Conservation (phyloP, 2,329 filamentous ascomycete species). For the Diplodia sapinea region DNA sequence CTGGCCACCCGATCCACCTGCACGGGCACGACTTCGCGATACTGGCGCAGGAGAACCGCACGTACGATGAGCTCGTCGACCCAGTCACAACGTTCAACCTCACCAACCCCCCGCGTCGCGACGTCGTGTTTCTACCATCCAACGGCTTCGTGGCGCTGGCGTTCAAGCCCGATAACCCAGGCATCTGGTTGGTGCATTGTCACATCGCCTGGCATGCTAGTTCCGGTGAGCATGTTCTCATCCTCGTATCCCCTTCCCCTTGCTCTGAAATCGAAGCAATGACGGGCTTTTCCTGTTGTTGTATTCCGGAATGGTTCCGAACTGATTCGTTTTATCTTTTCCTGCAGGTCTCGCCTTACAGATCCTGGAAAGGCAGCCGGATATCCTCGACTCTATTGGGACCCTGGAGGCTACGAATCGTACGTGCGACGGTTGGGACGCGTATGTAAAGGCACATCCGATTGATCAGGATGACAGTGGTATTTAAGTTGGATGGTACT, state of each 20-base stretch:
- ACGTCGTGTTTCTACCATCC: conserved; percentile 42
- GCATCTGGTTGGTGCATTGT: conserved; percentile 48
- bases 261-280: neutral
- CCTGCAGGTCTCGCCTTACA: conserved; percentile 42
- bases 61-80: conserved; percentile 51
- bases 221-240: conserved; percentile 31
- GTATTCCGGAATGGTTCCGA: neutral
- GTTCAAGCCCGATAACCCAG: conserved; percentile 47
- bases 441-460: conserved; percentile 21
- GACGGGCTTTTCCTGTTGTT: neutral
- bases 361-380: conserved; percentile 41
- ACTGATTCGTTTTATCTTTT: neutral
- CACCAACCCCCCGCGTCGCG: conserved; percentile 46
- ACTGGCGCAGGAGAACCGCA: conserved; percentile 37
- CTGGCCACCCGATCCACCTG: conserved; percentile 41
- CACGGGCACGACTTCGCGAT: conserved; percentile 41
- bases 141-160: conserved; percentile 44
- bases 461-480: conserved; percentile 30
- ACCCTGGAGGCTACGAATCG: conserved; percentile 19
- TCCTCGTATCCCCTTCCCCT: neutral
- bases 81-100: conserved; percentile 51
- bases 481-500: conserved; percentile 8
- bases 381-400: conserved; percentile 35
- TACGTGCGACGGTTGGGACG: conserved; percentile 20
- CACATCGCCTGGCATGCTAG: conserved; percentile 48